Evolutionary conservation across 2,329 filamentous ascomycete species (phyloP), one percentile per base, ranked within the genome.

Genomic region (Penicillium sp.): DNA sequence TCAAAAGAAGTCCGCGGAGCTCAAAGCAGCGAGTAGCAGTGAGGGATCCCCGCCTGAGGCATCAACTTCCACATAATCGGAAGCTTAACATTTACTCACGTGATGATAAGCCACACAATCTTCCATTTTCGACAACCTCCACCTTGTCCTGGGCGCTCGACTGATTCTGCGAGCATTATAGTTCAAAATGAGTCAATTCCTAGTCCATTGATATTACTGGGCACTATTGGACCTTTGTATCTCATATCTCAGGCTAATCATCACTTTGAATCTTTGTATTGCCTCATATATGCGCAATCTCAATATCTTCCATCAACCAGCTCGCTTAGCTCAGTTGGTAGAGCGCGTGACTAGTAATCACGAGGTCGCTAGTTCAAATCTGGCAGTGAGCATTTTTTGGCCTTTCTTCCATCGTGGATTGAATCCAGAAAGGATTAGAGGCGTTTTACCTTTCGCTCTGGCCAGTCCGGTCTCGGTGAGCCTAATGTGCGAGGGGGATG

Each of bases 21-120:
- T 53, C 37, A 7, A 45, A 41, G 50, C 52, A 62, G 50, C 49
- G 28, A 54, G 55, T 37, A 43, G 47, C 52, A 62, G 50, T 45
- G 28, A 54, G 55, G 15, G 15, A 6, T 5, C 56, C 31, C 31
- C 57, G 59, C 62, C 69, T 72, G 57, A 73, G 70, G 71, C 67
- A 65, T 25, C 1, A 48, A 12, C 12, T 11, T 60, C 59, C 34
- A 61, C 55, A 57, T 49, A 62, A 62, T 62, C 58, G 17, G 37
- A 20, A 31, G 22, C 22, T 17, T 8, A 17, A 15, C 7, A 10
- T 20, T 0, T 10, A 7, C 6, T 22, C 47, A 50, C 47, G 31
- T 57, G 47, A 57, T 11, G 37, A 52, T 41, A 41, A 28, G 35
- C 20, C 22, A 22, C 20, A 11, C 15, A 15, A 6, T 10, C 31